Evolutionary conservation across 148 eudicot species (phyloP).

Genomic region (Cornus kousa): DNA sequence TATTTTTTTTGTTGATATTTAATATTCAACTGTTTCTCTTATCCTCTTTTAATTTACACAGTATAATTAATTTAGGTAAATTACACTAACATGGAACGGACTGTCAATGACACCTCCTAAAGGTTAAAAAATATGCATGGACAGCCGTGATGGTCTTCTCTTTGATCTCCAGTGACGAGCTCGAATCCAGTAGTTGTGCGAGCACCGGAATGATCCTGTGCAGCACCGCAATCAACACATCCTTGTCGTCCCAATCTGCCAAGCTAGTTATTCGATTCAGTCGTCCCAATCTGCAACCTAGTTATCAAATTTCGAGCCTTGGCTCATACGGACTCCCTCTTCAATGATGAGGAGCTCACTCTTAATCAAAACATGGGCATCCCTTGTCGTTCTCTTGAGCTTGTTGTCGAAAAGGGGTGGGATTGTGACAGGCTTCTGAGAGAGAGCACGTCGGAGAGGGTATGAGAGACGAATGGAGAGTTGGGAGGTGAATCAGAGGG

Average conservation of each 20-base stretch:
- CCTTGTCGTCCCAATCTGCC: conserved; percentile 71
- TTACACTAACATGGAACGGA: too few relatives aligned
- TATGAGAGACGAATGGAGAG: conserved; percentile 36
- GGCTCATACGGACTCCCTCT: conserved; percentile 38
- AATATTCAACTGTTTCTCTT: too few relatives aligned
- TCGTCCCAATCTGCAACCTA: conserved; percentile 66
- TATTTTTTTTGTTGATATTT: too few relatives aligned
- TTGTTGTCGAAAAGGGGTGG: conserved; percentile 47
- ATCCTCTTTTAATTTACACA: too few relatives aligned
- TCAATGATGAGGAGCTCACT: conserved; percentile 36
- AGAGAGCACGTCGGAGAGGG: conserved; percentile 50
- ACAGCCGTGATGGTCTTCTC: conserved; percentile 64
- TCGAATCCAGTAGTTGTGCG: conserved; percentile 58
- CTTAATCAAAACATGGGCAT: conserved; percentile 43
- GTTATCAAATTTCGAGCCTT: conserved; percentile 57
- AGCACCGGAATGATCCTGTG: conserved; percentile 79
- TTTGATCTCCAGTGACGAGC: conserved; percentile 50
- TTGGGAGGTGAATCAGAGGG: conserved; percentile 24
- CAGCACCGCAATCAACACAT: conserved; percentile 63
- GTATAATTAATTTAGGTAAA: too few relatives aligned
- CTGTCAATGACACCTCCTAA: too few relatives aligned
- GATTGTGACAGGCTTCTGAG: conserved; percentile 34
- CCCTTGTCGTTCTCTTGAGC: conserved; percentile 60
- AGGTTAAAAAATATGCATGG: too few relatives aligned
- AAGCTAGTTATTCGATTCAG: conserved; percentile 40